These are phyloP conservation scores for Moelleriella libera DNA, from an alignment of 2,329 filamentous ascomycete species.

Conservation along the genomic window DNA sequence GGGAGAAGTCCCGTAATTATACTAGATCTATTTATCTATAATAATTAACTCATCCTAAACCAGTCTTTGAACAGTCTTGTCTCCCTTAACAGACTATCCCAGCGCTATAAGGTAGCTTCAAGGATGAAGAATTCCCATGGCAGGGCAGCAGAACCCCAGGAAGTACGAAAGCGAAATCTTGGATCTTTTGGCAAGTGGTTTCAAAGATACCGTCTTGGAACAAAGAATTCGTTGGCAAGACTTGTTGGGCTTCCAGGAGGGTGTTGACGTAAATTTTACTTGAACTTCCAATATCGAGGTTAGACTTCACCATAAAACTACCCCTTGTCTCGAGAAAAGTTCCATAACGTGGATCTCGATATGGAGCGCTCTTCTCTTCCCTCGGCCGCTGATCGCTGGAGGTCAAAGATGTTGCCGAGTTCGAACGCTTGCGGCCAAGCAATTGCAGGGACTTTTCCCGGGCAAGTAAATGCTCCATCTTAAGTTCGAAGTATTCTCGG, in stretches of 20 bases:
- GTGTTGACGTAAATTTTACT: conserved; percentile 15
- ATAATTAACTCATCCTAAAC: conserved; percentile 5
- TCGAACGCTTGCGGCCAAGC: conserved; percentile 2
- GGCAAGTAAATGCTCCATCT: conserved; percentile 1
- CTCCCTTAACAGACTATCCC: conserved; percentile 27
- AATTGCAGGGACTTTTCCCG: conserved; percentile 1
- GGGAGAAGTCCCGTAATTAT: conserved; percentile 7
- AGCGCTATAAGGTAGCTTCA: conserved; percentile 27
- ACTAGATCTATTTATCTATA: not conserved
- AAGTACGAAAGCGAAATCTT: conserved; percentile 32
- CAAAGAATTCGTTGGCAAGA: conserved; percentile 16
- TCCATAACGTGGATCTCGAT: conserved; percentile 20
- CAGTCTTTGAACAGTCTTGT: conserved; percentile 9
- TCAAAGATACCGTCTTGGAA: conserved; percentile 24
- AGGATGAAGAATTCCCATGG: conserved; percentile 31
- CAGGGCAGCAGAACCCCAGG: conserved; percentile 26
- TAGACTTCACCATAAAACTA: conserved; percentile 22
- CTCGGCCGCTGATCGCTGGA: conserved; percentile 23
- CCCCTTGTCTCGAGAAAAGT: conserved; percentile 22
- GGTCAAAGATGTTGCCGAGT: conserved; percentile 8
- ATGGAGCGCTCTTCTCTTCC: conserved; percentile 23
- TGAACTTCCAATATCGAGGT: conserved; percentile 13
- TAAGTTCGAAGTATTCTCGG: conserved; percentile 1
- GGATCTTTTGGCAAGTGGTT: conserved; percentile 15
- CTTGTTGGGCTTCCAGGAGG: conserved; percentile 17